Conservation (phyloP, 2,329 filamentous ascomycete genomes). For the Fusarium sp. region DNA sequence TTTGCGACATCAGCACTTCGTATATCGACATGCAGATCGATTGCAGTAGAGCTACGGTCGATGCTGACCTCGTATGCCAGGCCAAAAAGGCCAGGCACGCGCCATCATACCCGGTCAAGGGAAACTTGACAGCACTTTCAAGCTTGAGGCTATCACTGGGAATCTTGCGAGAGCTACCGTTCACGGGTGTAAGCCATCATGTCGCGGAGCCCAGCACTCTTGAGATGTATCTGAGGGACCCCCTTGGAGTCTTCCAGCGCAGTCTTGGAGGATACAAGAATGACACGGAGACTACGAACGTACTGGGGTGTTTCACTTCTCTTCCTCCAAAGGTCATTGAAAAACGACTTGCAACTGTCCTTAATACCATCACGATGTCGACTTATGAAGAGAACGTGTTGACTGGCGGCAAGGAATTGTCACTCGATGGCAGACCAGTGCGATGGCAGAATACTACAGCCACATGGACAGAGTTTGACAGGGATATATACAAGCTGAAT, state of each 20-base stretch:
- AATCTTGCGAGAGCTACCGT: not conserved
- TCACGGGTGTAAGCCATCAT: not conserved
- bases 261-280: not conserved
- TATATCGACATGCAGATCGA: not conserved
- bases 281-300: not conserved
- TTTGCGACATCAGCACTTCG: not conserved
- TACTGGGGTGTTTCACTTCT: not conserved
- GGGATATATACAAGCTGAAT: not conserved
- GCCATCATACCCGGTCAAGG: not conserved
- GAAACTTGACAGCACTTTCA: not conserved
- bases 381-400: not conserved
- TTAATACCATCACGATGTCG: not conserved
- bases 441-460: not conserved
- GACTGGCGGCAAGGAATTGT: not conserved
- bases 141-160: fast-evolving
- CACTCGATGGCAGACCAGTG: not conserved
- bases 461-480: not conserved
- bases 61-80: not conserved
- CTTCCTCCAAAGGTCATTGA: not conserved
- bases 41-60: not conserved
- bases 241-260: not conserved
- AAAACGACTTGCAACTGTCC: fast-evolving
- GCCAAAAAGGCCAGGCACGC: not conserved
- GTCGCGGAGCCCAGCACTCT: fast-evolving
- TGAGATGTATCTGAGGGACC: not conserved